phyloP scores from a whole-genome alignment of 768 basidiomycete species.

The Mycena leptocephala region DNA sequence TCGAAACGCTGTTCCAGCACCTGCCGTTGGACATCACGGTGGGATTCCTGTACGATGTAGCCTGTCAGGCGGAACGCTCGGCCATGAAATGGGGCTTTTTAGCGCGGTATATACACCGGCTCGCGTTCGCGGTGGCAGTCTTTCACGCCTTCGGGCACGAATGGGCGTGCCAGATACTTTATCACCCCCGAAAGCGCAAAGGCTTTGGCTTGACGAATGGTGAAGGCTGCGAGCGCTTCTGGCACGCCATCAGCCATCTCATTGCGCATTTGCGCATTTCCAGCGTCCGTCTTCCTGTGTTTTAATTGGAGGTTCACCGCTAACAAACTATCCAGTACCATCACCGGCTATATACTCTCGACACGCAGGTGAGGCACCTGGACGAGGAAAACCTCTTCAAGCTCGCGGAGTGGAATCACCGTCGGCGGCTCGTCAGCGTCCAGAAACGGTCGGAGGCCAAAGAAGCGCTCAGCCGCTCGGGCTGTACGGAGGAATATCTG shows the following conservation, averaged over 20 bases:
- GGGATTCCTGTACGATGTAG: constrained; percentile 54
- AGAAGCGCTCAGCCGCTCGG: background rate
- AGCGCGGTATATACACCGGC: constrained; percentile 34
- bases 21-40: constrained; percentile 45
- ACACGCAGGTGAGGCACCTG: constrained; percentile 42
- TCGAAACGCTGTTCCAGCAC: constrained; percentile 50
- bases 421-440: background rate
- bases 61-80: constrained; percentile 51
- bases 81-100: constrained; percentile 47
- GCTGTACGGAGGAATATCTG: background rate
- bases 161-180: constrained; percentile 56
- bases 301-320: background rate
- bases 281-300: constrained; percentile 39
- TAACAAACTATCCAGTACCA: constrained; percentile 34
- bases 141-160: constrained; percentile 61
- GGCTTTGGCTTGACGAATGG: constrained; percentile 49
- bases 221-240: constrained; percentile 52
- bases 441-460: constrained; percentile 23
- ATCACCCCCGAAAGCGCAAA: constrained; percentile 51
- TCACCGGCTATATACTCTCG: constrained; percentile 43
- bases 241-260: constrained; percentile 45
- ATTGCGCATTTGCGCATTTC: constrained; percentile 47
- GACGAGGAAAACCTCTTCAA: constrained; percentile 23
- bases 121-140: constrained; percentile 51
- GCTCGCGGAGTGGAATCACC: constrained; percentile 32